Evolutionary conservation across 108 stramenopile genomes (phyloP), one percentile per base, ranked within the genome.

Genomic region (Craspedostauros australis): DNA sequence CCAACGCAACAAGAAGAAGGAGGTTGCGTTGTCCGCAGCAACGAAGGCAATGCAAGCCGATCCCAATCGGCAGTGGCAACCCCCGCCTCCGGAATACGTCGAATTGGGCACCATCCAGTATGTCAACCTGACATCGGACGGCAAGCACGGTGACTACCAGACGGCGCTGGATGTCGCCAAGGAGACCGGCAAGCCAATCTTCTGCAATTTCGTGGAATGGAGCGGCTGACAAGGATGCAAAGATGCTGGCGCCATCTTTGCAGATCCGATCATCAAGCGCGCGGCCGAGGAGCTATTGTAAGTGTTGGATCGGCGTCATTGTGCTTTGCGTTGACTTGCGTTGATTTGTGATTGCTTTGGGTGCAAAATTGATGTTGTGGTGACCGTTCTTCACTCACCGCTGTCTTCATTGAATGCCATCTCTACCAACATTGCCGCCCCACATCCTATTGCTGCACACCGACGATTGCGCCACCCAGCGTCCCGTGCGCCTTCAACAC

Each of bases 141-240:
- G 50, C 2, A 21, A 32, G 4, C 70, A 71, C 46, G 70, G 70
- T 1, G 62, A 71, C 32, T 64, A 39, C 52, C 36, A 50, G 1
- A 45, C 18, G 11, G 70, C 70, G 16, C 1, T 71, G 2, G 2
- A 58, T 4, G 1, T 46, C 11, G 49, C 63, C n/a, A 28, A 26
- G 15, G 36, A 34, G 5, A 64, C 62, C 28, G 57, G 57, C 26
- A 71, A 71, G 32, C 62, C 70, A 5, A 51, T 71, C 3, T 64
- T 71, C 53, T 56, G 51, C 29, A 71, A 71, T 30, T 71, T 71
- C 48, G 70, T 71, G 7, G 70, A 71, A 46, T 71, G 62, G 70
- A 45, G 46, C 22, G 70, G 70, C 20, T 71, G 70, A 63, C 32
- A 46, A 14, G 62, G 70, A 18, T 54, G 53, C 37, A 62, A 51